Evolutionary conservation across 2,329 filamentous ascomycete species (phyloP).

Genomic region (Aureobasidium sp.): DNA sequence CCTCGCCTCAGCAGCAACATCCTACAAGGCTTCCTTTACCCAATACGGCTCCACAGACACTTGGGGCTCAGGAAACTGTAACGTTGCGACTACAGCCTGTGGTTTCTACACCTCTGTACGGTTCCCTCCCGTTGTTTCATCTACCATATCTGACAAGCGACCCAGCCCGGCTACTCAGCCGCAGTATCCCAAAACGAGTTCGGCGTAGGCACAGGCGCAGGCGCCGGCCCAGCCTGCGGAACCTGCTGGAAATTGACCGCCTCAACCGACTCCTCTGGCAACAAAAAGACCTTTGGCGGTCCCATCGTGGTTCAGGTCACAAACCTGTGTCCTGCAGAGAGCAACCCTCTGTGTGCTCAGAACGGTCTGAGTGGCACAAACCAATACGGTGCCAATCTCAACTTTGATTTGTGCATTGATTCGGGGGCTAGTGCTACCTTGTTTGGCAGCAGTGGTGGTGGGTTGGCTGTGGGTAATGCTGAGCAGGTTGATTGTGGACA

Average conservation of each 20-base stretch:
- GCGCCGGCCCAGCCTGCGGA: constrained; percentile 33
- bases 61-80: constrained; percentile 29
- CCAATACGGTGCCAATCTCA: constrained; percentile 33
- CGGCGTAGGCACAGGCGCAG: constrained; percentile 30
- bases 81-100: constrained; percentile 31
- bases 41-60: constrained; percentile 29
- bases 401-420: constrained; percentile 36
- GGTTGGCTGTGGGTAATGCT: constrained; percentile 28
- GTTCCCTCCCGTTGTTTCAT: background rate
- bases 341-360: constrained; percentile 33
- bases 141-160: background rate
- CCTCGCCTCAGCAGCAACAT: constrained; percentile 2
- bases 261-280: constrained; percentile 28
- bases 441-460: constrained; percentile 27
- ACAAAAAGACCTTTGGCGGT: constrained; percentile 7
- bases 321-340: constrained; percentile 33
- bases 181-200: constrained; percentile 33
- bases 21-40: constrained; percentile 27
- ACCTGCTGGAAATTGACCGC: constrained; percentile 33
- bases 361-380: constrained; percentile 26
- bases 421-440: constrained; percentile 30
- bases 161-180: constrained; percentile 27
- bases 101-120: constrained; percentile 25
- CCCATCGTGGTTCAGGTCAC: constrained; percentile 33
- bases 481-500: constrained; percentile 23